These are phyloP conservation scores for Amanita molliuscula DNA, from an alignment of 768 basidiomycete genomes.

Conservation along the genomic window DNA sequence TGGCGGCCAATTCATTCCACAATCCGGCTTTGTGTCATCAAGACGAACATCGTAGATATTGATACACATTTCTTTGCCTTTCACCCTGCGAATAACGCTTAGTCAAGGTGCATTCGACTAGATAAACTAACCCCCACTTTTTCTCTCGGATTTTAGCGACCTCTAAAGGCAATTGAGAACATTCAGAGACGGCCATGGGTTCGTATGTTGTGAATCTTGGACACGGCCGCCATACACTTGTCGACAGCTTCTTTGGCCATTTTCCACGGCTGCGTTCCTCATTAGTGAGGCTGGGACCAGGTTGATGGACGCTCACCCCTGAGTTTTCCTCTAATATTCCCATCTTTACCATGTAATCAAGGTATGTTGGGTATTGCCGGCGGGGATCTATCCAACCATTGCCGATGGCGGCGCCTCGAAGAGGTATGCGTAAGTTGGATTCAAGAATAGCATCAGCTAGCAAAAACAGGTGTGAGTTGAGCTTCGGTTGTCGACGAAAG, in stretches of 20 bases:
- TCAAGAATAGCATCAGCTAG: slow-evolving; percentile 70
- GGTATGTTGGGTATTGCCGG: slow-evolving; percentile 81
- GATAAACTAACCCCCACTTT: slow-evolving; percentile 20
- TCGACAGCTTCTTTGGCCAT: slow-evolving; percentile 46
- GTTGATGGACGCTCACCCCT: slow-evolving; percentile 32
- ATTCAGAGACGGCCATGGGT: slow-evolving; percentile 44
- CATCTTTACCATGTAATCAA: slow-evolving; percentile 76
- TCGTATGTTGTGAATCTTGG: slow-evolving; percentile 36
- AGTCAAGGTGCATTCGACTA: background rate
- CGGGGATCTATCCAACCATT: slow-evolving; percentile 97
- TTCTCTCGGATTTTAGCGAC: slow-evolving; percentile 31
- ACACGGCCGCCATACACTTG: slow-evolving; percentile 41
- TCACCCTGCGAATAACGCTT: slow-evolving; percentile 32
- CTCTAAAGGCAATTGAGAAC: slow-evolving; percentile 46
- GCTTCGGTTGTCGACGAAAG: background rate
- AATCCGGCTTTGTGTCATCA: slow-evolving; percentile 77
- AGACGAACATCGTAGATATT: slow-evolving; percentile 94
- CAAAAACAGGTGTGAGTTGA: background rate
- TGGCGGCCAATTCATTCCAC: slow-evolving; percentile 98
- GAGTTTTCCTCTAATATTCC: slow-evolving; percentile 68
- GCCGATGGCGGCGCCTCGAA: slow-evolving; percentile 83
- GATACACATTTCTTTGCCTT: slow-evolving; percentile 67
- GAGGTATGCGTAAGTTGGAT: slow-evolving; percentile 45
- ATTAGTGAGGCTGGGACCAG: background rate
- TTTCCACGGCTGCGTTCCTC: slow-evolving; percentile 45